Evolutionary conservation across 1,284 basidiomycete species (phyloP).

Genomic region (Retiboletus fuscus): DNA sequence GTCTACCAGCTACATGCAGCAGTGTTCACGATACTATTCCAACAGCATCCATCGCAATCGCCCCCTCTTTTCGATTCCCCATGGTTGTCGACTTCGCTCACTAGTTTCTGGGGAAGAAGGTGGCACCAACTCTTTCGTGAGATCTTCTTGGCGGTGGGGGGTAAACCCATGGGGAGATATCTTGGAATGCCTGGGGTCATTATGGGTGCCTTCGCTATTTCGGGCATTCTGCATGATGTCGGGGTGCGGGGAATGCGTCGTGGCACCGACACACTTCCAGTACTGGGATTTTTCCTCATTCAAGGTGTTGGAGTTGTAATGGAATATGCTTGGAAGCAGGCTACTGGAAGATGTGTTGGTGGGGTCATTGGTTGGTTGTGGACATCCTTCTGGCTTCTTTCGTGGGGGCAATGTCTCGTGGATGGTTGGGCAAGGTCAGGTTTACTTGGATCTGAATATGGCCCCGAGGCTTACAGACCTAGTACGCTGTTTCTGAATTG

Average conservation of each 20-base stretch:
- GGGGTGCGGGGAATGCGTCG: constrained; percentile 69
- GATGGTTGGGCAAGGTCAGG: constrained; percentile 66
- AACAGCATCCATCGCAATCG: constrained; percentile 52
- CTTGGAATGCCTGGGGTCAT: constrained; percentile 61
- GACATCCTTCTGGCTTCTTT: constrained; percentile 58
- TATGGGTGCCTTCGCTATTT: constrained; percentile 67
- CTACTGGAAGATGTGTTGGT: constrained; percentile 57
- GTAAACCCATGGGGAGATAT: constrained; percentile 45
- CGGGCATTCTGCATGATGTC: constrained; percentile 66
- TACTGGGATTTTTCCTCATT: constrained; percentile 68
- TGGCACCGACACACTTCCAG: constrained; percentile 58
- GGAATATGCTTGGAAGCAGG: constrained; percentile 59
- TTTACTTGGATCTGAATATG: constrained; percentile 34
- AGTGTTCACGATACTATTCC: constrained; percentile 55
- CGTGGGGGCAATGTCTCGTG: constrained; percentile 60
- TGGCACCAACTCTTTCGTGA: constrained; percentile 62
- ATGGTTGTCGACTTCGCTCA: constrained; percentile 54
- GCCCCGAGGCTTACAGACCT: constrained; percentile 39
- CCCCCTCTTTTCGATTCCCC: constrained; percentile 57
- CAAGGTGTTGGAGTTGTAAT: constrained; percentile 64
- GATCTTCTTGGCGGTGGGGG: constrained; percentile 52
- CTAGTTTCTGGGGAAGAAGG: constrained; percentile 56
- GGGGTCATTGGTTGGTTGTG: constrained; percentile 64
- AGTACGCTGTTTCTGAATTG: constrained; percentile 31
- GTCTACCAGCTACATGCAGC: constrained; percentile 59